Conservation (phyloP, 352 stramenopile species). For the Globisporangium uncinulatum region DNA sequence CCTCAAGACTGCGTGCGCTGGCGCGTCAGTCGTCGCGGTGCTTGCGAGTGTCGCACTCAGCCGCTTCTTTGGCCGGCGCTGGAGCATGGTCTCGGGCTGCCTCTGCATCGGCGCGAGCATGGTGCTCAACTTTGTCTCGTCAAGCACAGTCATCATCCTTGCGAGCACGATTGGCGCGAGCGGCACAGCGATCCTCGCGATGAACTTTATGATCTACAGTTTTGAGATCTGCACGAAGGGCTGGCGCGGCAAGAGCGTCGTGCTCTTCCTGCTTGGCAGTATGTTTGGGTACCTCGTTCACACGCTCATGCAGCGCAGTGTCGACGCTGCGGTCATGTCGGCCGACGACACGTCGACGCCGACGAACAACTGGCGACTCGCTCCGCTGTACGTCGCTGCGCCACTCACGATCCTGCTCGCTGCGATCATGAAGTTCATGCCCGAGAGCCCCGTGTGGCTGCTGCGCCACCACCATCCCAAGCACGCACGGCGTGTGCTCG, state of each 20-base stretch:
- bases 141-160: constrained; percentile 44
- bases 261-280: constrained; percentile 72
- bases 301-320: constrained; percentile 45
- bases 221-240: constrained; percentile 85
- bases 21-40: constrained; percentile 44
- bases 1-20: constrained; percentile 45
- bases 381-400: constrained; percentile 55
- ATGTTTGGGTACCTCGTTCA: constrained; percentile 69
- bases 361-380: constrained; percentile 49
- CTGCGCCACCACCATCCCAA: constrained; percentile 49
- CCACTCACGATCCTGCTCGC: constrained; percentile 58
- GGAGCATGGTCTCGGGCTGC: constrained; percentile 52
- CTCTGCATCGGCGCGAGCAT: constrained; percentile 44
- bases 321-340: constrained; percentile 35
- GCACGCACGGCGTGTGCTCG: constrained; percentile 40
- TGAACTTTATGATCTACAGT: constrained; percentile 78
- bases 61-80: constrained; percentile 48
- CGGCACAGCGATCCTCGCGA: constrained; percentile 60
- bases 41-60: constrained; percentile 48
- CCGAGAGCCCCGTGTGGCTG: constrained; percentile 78
- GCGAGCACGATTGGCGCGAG: constrained; percentile 44
- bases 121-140: constrained; percentile 53
- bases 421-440: constrained; percentile 55
- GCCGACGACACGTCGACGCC: constrained; percentile 30
- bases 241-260: constrained; percentile 82